Base-by-base conservation (phyloP, 2,329 filamentous ascomycete species). In the Talaromyces rugulosus region DNA sequence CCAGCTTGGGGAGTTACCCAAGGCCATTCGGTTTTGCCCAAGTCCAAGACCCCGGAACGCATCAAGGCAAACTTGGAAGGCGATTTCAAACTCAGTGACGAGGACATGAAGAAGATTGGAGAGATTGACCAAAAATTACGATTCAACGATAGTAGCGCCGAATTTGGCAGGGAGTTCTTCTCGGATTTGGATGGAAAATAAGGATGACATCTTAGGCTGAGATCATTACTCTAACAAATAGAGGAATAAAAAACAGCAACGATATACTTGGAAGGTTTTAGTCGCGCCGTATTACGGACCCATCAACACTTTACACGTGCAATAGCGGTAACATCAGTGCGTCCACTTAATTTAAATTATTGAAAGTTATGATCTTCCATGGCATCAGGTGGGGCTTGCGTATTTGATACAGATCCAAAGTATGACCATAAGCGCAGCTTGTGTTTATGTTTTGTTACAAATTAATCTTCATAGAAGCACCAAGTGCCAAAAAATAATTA, bases 161-260 rank as follows among this genome's bases (percentile, higher is more conserved):
- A 74, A 27, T 88, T 88, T 74, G 81, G 83, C 3, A 85, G 81
- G 72, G 75, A 84, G 7, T 86, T 87, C 66, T 88, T 85, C 66
- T 66, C 70, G 1, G 85, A 86, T 71, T 67, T 88, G 60, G 86
- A 88, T 58, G 85, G 85, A 3, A 85, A 85, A 72, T 44, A 31
- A 36, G 44, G 30, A 36, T 31, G 18, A 27, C 28, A 55, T 23
- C 18, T 28, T 50, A 27, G 16, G n/a, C 18, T n/a, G 36, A 27
- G 44, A 47, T 31, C 8, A 54, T 54, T 27, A 6, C 27, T 40
- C 9, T 28, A 54, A 23, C 7, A 5, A 12, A 23, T 4, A 47
- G 9, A 47, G 23, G 8, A 47, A 47, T 23, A 16, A 18, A 27
- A 47, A 47, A 16, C 18, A 12, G 18, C 1, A 40, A n/a, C n/a